Evolutionary conservation across 192 early-diverging fungal species (phyloP), one percentile per base, ranked within the genome.

Genomic region (Backusella macrospora): DNA sequence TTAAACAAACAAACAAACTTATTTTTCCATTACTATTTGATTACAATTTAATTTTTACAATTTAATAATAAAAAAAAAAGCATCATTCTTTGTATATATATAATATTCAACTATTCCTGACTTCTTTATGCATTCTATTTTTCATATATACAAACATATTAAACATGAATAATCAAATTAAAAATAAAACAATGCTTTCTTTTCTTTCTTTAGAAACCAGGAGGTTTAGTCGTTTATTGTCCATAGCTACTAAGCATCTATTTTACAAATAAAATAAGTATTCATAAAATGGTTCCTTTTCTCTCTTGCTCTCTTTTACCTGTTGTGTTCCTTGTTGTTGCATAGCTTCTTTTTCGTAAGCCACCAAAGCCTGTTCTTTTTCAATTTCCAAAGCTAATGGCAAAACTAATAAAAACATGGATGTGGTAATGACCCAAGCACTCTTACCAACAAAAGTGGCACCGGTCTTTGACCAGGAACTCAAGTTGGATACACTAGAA

Each of bases 361-460:
- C 90, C 74, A 93, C 85, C 76, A 95, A 84, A 73, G 89, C 91
- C 96, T n/a, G n/a, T n/a, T n/a, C 95, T 74, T 91, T 89, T 81
- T 96, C 95, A 26, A 94, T 81, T 78, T 96, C 96, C 64, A 95
- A 80, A 7, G 92, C 93, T 40, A 98, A 84, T 44, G 96, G 95
- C 70, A 96, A 80, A 46, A 92, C 87, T 9, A 96, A 80, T 3
- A 98, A 82, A 71, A 95, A 77, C 16, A 92, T 93, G 46, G 86
- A 89, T 18, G 95, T 98, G 43, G 94, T 93, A 18, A 96, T 78
- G 10, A 96, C 90, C 96, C 96, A 98, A 45, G 91, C 86, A 18
- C 89, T 87, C 81, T 93, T 95, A 23, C 95, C 95, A n/a, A 90
- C 83, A 79, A 93, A 85, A n/a, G 83, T 83, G 34, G 86, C 81